A percentile compares a stretch with the other conserved stretches of the same genome.
Conservation (phyloP, 352 stramenopile species). For the Globisporangium splendens region DNA sequence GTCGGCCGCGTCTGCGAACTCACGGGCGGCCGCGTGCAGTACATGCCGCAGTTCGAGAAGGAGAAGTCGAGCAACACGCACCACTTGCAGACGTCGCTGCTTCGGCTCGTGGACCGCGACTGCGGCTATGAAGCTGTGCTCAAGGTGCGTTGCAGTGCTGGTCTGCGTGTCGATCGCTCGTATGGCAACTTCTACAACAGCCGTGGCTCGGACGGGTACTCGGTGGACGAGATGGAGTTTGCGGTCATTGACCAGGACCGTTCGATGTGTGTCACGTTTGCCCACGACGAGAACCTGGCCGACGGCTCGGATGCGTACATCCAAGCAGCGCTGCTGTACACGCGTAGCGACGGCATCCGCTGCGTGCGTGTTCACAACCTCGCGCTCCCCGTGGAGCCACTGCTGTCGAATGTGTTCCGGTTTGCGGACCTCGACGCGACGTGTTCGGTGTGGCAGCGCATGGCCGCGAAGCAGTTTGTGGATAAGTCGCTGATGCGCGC, state of each 20-base stretch:
- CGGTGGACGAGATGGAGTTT: slow-evolving; percentile 88
- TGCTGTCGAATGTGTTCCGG: slow-evolving; percentile 87
- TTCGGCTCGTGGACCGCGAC: slow-evolving; percentile 68
- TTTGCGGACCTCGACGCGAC: slow-evolving; percentile 87
- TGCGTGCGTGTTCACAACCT: slow-evolving; percentile 92
- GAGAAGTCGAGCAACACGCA: slow-evolving; percentile 78
- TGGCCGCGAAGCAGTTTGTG: slow-evolving; percentile 72
- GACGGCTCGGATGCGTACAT: slow-evolving; percentile 79
- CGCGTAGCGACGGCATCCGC: slow-evolving; percentile 73
- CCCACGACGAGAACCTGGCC: slow-evolving; percentile 81
- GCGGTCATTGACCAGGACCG: slow-evolving; percentile 83
- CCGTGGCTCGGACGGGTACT: slow-evolving; percentile 47
- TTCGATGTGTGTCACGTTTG: slow-evolving; percentile 83
- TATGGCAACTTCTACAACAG: slow-evolving; percentile 80
- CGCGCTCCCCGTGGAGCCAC: slow-evolving; percentile 64
- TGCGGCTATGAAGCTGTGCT: slow-evolving; percentile 85
- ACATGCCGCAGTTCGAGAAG: slow-evolving; percentile 87
- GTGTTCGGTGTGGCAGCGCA: slow-evolving; percentile 82
- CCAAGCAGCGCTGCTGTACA: slow-evolving; percentile 89
- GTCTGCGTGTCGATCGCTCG: slow-evolving; percentile 82
- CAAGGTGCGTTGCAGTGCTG: slow-evolving; percentile 84
- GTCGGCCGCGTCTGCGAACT: slow-evolving; percentile 78
- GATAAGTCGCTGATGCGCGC: slow-evolving; percentile 79
- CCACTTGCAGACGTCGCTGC: slow-evolving; percentile 71
- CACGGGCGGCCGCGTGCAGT: slow-evolving; percentile 81